A percentile compares a stretch with the other conserved stretches of the same genome.
Conservation (phyloP, 495 filamentous ascomycete genomes). For the Penicillium silybi region DNA sequence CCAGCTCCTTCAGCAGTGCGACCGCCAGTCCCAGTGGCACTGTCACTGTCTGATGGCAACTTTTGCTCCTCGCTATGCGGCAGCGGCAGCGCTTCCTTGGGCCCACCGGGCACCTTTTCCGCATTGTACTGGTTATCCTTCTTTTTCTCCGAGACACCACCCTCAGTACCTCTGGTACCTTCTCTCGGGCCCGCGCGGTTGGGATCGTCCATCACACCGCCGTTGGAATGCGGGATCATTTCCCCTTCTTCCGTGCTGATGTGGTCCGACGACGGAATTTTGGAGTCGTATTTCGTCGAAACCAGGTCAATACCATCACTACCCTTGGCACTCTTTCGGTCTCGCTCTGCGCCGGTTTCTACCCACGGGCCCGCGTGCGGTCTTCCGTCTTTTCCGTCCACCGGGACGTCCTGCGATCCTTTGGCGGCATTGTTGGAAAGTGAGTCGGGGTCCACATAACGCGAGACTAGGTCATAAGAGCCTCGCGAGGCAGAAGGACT, state of each 20-base stretch:
- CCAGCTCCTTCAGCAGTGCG: conserved; percentile 29
- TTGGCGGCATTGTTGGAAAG: conserved; percentile 26
- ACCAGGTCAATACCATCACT: conserved; percentile 14
- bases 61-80: conserved; percentile 73
- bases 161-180: conserved; percentile 82
- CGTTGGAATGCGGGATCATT: conserved; percentile 70
- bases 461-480: conserved; percentile 10
- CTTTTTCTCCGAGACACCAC: conserved; percentile 79
- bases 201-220: conserved; percentile 90
- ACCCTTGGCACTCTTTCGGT: conserved; percentile 48
- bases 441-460: conserved; percentile 20
- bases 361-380: conserved; percentile 90
- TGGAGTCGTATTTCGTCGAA: conserved; percentile 23
- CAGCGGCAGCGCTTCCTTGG: conserved; percentile 78
- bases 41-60: conserved; percentile 39
- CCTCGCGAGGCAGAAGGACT: conserved; percentile 9
- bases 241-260: conserved; percentile 54
- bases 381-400: conserved; percentile 94
- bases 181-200: conserved; percentile 67
- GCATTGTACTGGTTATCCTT: conserved; percentile 62
- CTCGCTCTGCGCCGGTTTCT: conserved; percentile 59
- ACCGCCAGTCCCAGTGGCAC: conserved; percentile 5
- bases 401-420: conserved; percentile 83
- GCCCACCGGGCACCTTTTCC: conserved; percentile 73
- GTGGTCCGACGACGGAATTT: conserved; percentile 31